phyloP scores from a whole-genome alignment of 441 rosid species.

The Euphorbia schlechtendalii region DNA sequence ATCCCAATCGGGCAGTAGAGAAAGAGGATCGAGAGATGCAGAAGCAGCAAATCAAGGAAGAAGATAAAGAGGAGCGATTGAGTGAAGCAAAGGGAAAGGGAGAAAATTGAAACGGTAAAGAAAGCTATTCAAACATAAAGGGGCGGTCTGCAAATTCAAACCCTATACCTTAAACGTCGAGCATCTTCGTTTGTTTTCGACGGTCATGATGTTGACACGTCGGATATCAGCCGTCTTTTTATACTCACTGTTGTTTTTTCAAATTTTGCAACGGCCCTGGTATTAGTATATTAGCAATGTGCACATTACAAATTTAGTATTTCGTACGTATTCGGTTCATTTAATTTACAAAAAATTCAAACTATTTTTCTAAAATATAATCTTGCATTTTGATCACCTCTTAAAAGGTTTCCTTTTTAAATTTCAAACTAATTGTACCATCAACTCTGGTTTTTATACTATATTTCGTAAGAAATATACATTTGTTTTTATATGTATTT shows the following conservation, averaged over 20 bases:
- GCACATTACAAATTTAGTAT: background rate
- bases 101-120: constrained; percentile 42
- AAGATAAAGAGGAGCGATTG: constrained; percentile 12
- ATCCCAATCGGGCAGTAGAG: constrained; percentile 20
- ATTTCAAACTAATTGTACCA: too few relatives aligned
- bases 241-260: constrained; percentile 19
- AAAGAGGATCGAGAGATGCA: background rate
- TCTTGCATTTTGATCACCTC: too few relatives aligned
- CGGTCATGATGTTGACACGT: constrained; percentile 18
- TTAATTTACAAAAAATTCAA: too few relatives aligned
- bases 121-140: constrained; percentile 49
- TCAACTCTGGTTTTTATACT: too few relatives aligned
- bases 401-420: too few relatives aligned
- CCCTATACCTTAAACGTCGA: constrained; percentile 41
- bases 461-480: too few relatives aligned
- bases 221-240: constrained; percentile 36
- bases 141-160: constrained; percentile 50
- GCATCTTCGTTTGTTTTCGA: constrained; percentile 16
- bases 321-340: too few relatives aligned
- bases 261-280: constrained; percentile 31
- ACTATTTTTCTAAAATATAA: too few relatives aligned
- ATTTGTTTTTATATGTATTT: too few relatives aligned
- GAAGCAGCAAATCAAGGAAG: background rate
- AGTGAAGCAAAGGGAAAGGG: background rate
- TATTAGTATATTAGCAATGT: background rate